A percentile compares a stretch with the other conserved stretches of the same genome.
Evolutionary conservation across 371 early-diverging fungal genomes (phyloP).

Genomic region (Haplosporangium sp.): DNA sequence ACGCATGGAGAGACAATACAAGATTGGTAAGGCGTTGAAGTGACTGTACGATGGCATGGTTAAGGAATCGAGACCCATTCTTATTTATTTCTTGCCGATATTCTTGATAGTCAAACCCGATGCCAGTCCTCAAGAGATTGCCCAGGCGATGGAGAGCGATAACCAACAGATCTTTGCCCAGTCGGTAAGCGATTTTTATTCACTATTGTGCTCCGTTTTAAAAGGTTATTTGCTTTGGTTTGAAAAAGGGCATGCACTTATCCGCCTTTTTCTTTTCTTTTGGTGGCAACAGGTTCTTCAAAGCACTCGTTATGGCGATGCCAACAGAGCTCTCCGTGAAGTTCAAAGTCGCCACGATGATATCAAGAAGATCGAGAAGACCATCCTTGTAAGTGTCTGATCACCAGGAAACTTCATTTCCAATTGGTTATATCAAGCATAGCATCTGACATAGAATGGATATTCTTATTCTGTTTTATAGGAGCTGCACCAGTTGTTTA

Average conservation of each 20-base stretch:
- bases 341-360: constrained; percentile 91
- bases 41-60: neutral
- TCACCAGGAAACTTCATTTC: neutral
- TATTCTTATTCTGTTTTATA: constrained; percentile 34
- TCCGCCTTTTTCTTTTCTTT: neutral
- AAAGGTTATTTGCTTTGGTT: no score
- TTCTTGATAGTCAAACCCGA: constrained; percentile 77
- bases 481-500: constrained; percentile 91
- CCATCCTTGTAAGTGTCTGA: constrained; percentile 70
- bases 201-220: no score
- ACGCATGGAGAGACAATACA: constrained; percentile 86
- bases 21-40: constrained; percentile 71
- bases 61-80: neutral
- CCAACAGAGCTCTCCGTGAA: constrained; percentile 81
- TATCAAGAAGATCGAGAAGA: constrained; percentile 88
- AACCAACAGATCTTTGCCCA: constrained; percentile 87
- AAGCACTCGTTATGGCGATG: constrained; percentile 82
- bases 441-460: neutral
- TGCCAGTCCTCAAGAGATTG: constrained; percentile 86
- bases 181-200: constrained; percentile 74
- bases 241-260: no score
- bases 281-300: constrained; percentile 68
- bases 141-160: constrained; percentile 79
- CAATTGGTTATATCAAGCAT: neutral
- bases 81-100: neutral